Evolutionary conservation across 2,329 filamentous ascomycete species (phyloP).

Genomic region (Pyrenophora seminiperda): DNA sequence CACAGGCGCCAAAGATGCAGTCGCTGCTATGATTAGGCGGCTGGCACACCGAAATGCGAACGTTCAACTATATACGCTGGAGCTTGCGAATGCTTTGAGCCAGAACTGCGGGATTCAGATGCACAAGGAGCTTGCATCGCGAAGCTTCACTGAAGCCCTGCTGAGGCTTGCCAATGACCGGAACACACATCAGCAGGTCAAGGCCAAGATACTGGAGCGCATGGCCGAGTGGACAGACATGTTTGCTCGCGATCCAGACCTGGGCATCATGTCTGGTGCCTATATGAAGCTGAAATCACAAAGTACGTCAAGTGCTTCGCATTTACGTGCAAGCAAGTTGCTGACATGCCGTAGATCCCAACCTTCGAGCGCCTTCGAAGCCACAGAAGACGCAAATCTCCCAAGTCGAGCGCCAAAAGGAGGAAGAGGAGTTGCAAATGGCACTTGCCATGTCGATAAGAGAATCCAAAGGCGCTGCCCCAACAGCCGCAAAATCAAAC

Average conservation of each 20-base stretch:
- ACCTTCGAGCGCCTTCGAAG: constrained; percentile 87
- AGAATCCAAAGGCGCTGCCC: constrained; percentile 66
- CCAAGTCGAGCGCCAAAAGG: constrained; percentile 85
- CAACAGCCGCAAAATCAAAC: constrained; percentile 51
- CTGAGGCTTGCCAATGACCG: constrained; percentile 89
- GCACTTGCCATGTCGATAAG: constrained; percentile 90
- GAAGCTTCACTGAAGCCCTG: constrained; percentile 92
- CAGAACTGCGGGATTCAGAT: constrained; percentile 88
- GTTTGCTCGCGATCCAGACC: constrained; percentile 85
- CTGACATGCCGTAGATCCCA: constrained; percentile 69
- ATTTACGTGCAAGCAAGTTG: background rate
- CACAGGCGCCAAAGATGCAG: constrained; percentile 75
- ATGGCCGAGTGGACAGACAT: constrained; percentile 97
- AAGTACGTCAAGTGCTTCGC: constrained; percentile 49
- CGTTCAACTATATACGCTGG: constrained; percentile 89
- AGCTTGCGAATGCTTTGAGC: constrained; percentile 87
- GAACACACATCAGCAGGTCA: constrained; percentile 95
- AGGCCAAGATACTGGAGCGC: constrained; percentile 93
- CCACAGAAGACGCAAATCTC: constrained; percentile 93
- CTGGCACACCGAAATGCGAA: constrained; percentile 93
- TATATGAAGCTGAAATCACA: constrained; percentile 82
- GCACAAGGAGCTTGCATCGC: constrained; percentile 86
- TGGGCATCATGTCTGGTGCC: constrained; percentile 97
- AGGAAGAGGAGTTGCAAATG: constrained; percentile 97
- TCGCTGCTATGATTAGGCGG: constrained; percentile 88